Base-by-base conservation (phyloP, 2,329 filamentous ascomycete species). In the Claviceps purpurea region DNA sequence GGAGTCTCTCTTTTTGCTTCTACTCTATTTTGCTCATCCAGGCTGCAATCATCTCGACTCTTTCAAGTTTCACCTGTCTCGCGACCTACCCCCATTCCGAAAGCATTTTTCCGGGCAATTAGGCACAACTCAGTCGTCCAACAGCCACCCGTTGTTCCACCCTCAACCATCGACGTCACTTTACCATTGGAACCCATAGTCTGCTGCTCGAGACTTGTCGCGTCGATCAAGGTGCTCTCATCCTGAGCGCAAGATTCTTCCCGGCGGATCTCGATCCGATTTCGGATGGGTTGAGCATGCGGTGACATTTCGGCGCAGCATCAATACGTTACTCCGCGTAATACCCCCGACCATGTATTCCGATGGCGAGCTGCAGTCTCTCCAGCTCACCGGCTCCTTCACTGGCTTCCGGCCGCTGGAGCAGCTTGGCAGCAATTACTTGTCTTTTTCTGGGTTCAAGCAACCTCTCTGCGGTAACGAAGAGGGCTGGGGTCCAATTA, bases 401-500 rank as follows among this genome's bases (percentile, higher is more conserved):
- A 74, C 78, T 16, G 81, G 81, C 57, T 75, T 75, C 58, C 73
- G 76, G 54, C 70, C 74, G 22, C 57, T 71, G 46, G 67, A 70
- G 53, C 64, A 73, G 56, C 70, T 82, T 51, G 78, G 79, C 41
- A 72, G 72, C 53, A 70, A 74, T 56, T 88, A 87, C 67, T 76
- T 88, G 55, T 74, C 67, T 55, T 69, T 74, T 34, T 60, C 65
- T 52, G 55, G 66, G 34, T 72, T 73, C 62, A 70, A 71, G 58
- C 86, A 94, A 65, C 82, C 87, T 53, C 74, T 96, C 68, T 97
- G 91, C 71, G 81, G 85, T 66, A 93, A 95, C 69, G 74, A 76
- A 51, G 91, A 97, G 70, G 94, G 93, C 62, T 98, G 93, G 93
- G 94, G 94, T 1, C 93, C 93, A 22, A 65, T 98, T 65, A 96